Evolutionary conservation across 2,329 filamentous ascomycete genomes (phyloP), one percentile per base, ranked within the genome.

Genomic region (Penicillium sp.): DNA sequence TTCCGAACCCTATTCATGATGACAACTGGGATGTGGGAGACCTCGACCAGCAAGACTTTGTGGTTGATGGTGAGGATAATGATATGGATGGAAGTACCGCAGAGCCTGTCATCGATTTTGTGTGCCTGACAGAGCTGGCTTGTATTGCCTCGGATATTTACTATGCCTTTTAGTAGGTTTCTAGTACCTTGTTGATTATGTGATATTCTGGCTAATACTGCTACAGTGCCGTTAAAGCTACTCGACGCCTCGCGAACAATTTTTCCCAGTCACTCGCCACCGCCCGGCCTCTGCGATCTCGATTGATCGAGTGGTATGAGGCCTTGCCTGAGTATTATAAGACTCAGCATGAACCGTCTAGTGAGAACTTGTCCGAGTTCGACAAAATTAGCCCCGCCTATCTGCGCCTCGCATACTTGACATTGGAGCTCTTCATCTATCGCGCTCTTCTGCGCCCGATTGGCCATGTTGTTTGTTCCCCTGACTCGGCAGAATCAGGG

Each of bases 21-120:
- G 65, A 66, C 1, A 69, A 74, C 47, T 74, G 70, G 71, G 65
- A 70, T 30, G 67, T 70, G 16, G 64, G 62, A 42, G 65, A 69
- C 33, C 51, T 71, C 6, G 64, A 67, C 14, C 63, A 63, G 21
- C 61, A 58, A 0, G 68, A 71, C 52, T 70, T 71, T 38, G 24
- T 65, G 24, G 33, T 64, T 18, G 47, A 48, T 48, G 14, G 30
- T 3, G n/a, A 7, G 20, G 23, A 48, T 45, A 48, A 26, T 21
- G 59, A 58, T 5, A 62, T 58, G 47, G 62, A 65, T 45, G 62
- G 59, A 18, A 0, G 5, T 30, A 30, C 9, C 9, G n/a, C n/a
- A n/a, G n/a, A n/a, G n/a, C n/a, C n/a, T n/a, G n/a, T n/a, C n/a
- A n/a, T 9, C 26, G 26, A 30, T 69, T 69, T 51, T 61, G 65